Evolutionary conservation across 352 stramenopile species (phyloP).

Genomic region (Phytophthora macrochlamydospora): DNA sequence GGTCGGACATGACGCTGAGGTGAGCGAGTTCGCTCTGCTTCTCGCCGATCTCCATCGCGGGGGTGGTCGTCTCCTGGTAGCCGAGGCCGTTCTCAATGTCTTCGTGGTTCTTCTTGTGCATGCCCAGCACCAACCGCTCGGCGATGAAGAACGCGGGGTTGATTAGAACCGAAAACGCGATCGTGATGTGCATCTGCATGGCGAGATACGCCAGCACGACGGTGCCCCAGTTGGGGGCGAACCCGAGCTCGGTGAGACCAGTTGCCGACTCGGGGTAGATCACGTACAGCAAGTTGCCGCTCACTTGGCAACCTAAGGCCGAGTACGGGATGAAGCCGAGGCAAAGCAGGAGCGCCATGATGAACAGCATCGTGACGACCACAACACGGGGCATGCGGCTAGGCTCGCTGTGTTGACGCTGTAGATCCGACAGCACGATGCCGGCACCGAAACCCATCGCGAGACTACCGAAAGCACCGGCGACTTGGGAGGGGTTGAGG

Average conservation of each 20-base stretch:
- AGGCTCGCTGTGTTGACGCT: constrained; percentile 52
- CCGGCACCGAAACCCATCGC: constrained; percentile 65
- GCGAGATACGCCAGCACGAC: constrained; percentile 47
- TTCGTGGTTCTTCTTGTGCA: constrained; percentile 45
- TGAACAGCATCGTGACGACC: constrained; percentile 57
- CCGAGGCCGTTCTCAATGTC: constrained; percentile 43
- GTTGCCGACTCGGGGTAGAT: constrained; percentile 45
- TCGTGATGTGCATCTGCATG: constrained; percentile 47
- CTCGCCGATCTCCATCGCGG: constrained; percentile 2
- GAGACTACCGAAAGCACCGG: constrained; percentile 64
- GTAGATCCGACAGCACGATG: constrained; percentile 64
- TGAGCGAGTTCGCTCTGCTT: constrained; percentile 31
- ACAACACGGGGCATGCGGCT: constrained; percentile 32
- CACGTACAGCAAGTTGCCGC: constrained; percentile 67
- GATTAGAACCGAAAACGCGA: constrained; percentile 51
- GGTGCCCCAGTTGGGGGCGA: constrained; percentile 42
- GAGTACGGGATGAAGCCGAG: constrained; percentile 57
- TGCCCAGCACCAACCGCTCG: constrained; percentile 55
- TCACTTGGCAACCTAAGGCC: constrained; percentile 63
- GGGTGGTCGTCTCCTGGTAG: constrained; percentile 35
- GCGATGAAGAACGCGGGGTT: constrained; percentile 58
- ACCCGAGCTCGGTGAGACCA: constrained; percentile 45
- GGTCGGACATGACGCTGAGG: constrained; percentile 42
- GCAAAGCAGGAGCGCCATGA: constrained; percentile 57
- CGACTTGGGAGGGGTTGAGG: constrained; percentile 55